Percentiles rank a stretch among this genome's conserved stretches.
Evolutionary conservation across 148 eudicot genomes (phyloP).

Genomic region (Cornus controversa): DNA sequence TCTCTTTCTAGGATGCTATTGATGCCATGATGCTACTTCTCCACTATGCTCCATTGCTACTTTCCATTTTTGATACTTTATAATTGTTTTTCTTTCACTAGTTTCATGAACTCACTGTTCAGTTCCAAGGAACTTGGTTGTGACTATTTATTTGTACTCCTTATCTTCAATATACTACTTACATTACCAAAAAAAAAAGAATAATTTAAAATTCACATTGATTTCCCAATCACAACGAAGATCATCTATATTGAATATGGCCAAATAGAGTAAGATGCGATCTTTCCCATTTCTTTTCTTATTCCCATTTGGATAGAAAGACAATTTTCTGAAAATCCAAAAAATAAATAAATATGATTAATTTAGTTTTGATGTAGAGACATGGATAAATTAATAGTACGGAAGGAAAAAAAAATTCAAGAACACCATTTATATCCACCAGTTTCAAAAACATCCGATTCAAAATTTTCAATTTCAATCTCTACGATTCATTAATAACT

Average conservation of each 20-base stretch:
- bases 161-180: no score
- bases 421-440: slow-evolving; percentile 4
- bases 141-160: no score
- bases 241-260: neutral
- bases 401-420: neutral
- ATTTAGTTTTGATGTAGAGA: neutral
- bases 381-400: neutral
- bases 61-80: no score
- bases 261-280: slow-evolving; percentile 4
- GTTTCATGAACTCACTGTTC: no score
- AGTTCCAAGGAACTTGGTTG: no score
- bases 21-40: no score
- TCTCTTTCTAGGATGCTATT: no score
- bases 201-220: slow-evolving; percentile 2
- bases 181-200: neutral
- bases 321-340: neutral
- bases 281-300: neutral
- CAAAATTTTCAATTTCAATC: neutral
- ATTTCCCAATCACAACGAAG: slow-evolving; percentile 10
- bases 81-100: no score
- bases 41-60: no score
- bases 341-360: neutral
- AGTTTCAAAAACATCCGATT: neutral
- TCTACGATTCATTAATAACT: no score
- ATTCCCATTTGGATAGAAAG: slow-evolving; percentile 13